Evolutionary conservation across 169 alveolate genomes (phyloP), one percentile per base, ranked within the genome.

Genomic region (Cryptosporidium canis): DNA sequence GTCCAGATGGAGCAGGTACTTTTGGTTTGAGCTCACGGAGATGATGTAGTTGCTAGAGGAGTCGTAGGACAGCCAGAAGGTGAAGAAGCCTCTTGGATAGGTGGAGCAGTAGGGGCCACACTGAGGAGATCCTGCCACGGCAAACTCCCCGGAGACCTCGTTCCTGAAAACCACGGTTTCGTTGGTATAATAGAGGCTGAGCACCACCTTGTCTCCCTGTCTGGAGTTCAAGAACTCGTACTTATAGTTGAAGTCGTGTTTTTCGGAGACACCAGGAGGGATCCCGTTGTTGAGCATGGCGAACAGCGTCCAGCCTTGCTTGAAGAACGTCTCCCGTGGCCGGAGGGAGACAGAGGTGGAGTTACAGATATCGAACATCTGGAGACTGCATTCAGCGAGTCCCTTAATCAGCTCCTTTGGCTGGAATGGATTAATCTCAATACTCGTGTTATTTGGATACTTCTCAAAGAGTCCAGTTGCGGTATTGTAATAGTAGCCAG

Each of bases 41-140:
- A 77, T 53, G 18, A 58, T 27, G 35, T 77, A 77, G 11, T 56
- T 77, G 47, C 61, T 58, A 1, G 87, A 77, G 11, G 48, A 58
- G n/a, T 77, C 87, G 16, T 27, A 61, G n/a, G 72, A 58, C 8
- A 77, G 31, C 87, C 87, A 77, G 64, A 77, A 77, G 11, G 87
- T 77, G 39, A 77, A 77, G 33, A 55, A 77, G 3, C 87, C 87
- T 21, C 45, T 61, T 24, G 87, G 87, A 39, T 77, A 44, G 5
- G 87, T 77, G 8, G 87, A 77, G 31, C 87, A 77, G 24, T 58
- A 77, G 3, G 87, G 87, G 12, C 87, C 87, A 39, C 87, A 77
- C 29, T 77, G 87, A 9, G 87, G 87, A 6, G 87, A 56, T 14
- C 87, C 87, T 11, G 87, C 87, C 12, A 77, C 51, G 9, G 70